phyloP scores from a whole-genome alignment of 345 rosid genomes.

The Syzygium oleosum region DNA sequence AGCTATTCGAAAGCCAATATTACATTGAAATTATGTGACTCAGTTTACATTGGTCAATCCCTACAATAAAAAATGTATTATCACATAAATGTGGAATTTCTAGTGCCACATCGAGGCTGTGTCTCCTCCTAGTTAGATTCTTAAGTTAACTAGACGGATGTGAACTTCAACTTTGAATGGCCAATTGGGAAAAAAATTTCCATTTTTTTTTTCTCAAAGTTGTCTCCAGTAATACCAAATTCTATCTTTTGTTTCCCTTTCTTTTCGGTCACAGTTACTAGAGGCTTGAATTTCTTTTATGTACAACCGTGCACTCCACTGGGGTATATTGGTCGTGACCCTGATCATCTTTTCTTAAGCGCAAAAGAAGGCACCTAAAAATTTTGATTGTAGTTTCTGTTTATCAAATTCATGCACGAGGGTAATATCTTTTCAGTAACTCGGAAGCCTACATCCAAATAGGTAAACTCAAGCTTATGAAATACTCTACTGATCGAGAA shows the following conservation, averaged over 20 bases:
- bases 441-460: not conserved
- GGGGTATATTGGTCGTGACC: too few relatives aligned
- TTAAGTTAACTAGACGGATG: not conserved
- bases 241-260: too few relatives aligned
- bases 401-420: not conserved
- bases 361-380: too few relatives aligned
- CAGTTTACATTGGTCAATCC: not conserved
- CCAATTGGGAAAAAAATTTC: too few relatives aligned
- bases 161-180: too few relatives aligned
- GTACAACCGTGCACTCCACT: too few relatives aligned
- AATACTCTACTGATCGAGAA: not conserved
- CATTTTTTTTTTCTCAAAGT: too few relatives aligned
- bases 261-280: too few relatives aligned
- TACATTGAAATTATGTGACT: not conserved
- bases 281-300: too few relatives aligned
- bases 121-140: not conserved
- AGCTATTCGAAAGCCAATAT: not conserved
- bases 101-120: not conserved
- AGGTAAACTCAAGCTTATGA: not conserved
- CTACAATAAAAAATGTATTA: not conserved
- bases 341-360: too few relatives aligned
- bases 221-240: too few relatives aligned
- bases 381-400: too few relatives aligned
- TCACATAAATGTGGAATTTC: not conserved
- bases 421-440: not conserved